Evolutionary conservation across 2,329 filamentous ascomycete genomes (phyloP).

Genomic region (Hypoxylon sp.): DNA sequence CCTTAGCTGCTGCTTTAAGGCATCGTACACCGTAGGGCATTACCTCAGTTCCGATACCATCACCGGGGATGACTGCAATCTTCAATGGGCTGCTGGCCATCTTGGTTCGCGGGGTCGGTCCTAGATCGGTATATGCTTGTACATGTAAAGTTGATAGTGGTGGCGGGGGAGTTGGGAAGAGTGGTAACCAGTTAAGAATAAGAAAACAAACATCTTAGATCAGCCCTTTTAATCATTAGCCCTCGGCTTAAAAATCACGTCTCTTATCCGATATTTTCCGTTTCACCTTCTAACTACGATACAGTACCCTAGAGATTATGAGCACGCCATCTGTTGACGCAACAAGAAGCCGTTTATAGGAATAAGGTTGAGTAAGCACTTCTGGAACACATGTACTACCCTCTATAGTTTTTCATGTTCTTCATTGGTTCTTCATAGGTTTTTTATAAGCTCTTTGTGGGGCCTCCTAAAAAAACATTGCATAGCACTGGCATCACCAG

Average conservation of each 20-base stretch:
- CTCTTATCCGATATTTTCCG: conserved; percentile 24
- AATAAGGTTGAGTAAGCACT: conserved; percentile 1
- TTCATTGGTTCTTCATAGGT: too few species aligned
- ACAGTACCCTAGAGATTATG: neutral
- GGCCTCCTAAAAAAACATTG: neutral
- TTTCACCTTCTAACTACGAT: neutral
- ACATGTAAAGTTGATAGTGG: conserved; percentile 8
- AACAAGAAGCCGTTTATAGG: neutral
- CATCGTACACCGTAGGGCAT: conserved; percentile 74
- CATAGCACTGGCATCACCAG: neutral
- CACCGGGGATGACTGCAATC: conserved; percentile 77
- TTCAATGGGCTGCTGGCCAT: conserved; percentile 43
- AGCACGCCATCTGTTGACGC: neutral
- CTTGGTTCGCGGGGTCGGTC: conserved; percentile 16
- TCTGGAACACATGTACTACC: neutral
- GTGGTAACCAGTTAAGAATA: conserved; percentile 3
- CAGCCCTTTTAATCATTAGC: conserved; percentile 2
- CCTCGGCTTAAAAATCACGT: conserved; percentile 12
- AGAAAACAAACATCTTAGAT: conserved; percentile 12
- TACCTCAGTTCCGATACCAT: conserved; percentile 79
- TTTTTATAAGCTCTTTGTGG: neutral
- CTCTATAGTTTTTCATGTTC: neutral
- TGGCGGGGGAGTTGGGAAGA: conserved; percentile 7
- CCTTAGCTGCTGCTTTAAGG: conserved; percentile 65
- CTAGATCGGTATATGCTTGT: neutral